Base-by-base conservation (phyloP, 2,329 filamentous ascomycete species). In the Reticulascus tulasneorum region DNA sequence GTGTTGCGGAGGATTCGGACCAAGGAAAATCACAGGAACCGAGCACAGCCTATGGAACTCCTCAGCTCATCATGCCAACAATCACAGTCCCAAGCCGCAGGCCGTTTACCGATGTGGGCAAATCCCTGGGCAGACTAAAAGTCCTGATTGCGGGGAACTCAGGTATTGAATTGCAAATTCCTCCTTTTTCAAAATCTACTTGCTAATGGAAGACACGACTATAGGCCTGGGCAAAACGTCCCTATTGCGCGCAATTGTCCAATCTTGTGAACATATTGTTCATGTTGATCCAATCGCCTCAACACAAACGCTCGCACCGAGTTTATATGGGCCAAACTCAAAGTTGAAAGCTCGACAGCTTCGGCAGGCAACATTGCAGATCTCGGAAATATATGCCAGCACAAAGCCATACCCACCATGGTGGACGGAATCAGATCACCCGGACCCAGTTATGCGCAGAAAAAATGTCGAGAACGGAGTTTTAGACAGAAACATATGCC, bases 41-140 rank as follows among this genome's bases (percentile, higher is more conserved):
- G 6, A 52, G 81, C 75, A 55, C 71, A 40, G 62, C 64, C 30
- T 35, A 34, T 18, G 68, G 59, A 43, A 71, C 69, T 25, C 84
- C 84, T 17, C 90, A 97, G 59, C 74, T 98, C n/a, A 86, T 98
- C 42, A 98, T 98, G 93, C 93, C 93, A 6, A 95, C 89, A 54
- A 83, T 98, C 51, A 82, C 79, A 44, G 93, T 98, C 77, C 91
- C 93, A 4, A 85, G 79, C 42, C 80, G 93, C 32, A 76, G 89
- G 33, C 90, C 90, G 0, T 97, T 97, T 58, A 96, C 93, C 0
- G 79, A 85, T n/a, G 76, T 77, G 29, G 93, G 93, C 12, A 91
- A 84, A 63, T 75, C 74, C 22, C 76, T 97, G 57, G 91, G 91
- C 2, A 82, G 87, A 50, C 69, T 97, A 36, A 97, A 94, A 64